Conservation (phyloP, 345 rosid species). For the Geranium brycei region DNA sequence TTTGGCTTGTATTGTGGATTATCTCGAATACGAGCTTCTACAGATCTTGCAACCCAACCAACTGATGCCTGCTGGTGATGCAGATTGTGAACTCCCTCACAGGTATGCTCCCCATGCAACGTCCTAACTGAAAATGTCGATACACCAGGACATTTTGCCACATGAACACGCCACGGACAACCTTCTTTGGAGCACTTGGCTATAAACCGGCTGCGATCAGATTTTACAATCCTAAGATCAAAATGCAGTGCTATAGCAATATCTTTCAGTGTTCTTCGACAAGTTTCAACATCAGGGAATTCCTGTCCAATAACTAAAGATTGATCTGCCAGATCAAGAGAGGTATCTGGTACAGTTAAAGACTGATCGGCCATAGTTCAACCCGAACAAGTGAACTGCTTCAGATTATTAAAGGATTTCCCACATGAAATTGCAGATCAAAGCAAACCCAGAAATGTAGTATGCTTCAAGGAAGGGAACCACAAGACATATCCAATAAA, state of each 20-base stretch:
- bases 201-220: constrained; percentile 92
- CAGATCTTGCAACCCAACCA: constrained; percentile 99
- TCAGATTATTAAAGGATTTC: background rate
- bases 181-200: constrained; percentile 99
- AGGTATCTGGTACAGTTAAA: background rate
- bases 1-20: constrained; percentile 95
- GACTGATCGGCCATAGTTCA: background rate
- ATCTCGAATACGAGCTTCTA: constrained; percentile 81
- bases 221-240: constrained; percentile 93
- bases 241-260: constrained; percentile 89
- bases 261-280: constrained; percentile 89
- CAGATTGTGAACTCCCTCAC: constrained; percentile 83
- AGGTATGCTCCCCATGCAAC: constrained; percentile 81
- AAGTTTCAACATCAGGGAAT: constrained; percentile 94
- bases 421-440: background rate
- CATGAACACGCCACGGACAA: constrained; percentile 98
- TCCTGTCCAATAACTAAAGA: constrained; percentile 71
- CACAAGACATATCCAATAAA: background rate
- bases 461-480: background rate
- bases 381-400: background rate
- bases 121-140: constrained; percentile 81
- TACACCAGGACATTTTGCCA: constrained; percentile 95
- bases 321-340: constrained; percentile 17
- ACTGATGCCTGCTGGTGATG: constrained; percentile 99
- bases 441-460: background rate